Percentiles rank a stretch among this genome's conserved stretches.
Evolutionary conservation across 805 yeast species (phyloP).

Genomic region (Spathaspora arborariae): DNA sequence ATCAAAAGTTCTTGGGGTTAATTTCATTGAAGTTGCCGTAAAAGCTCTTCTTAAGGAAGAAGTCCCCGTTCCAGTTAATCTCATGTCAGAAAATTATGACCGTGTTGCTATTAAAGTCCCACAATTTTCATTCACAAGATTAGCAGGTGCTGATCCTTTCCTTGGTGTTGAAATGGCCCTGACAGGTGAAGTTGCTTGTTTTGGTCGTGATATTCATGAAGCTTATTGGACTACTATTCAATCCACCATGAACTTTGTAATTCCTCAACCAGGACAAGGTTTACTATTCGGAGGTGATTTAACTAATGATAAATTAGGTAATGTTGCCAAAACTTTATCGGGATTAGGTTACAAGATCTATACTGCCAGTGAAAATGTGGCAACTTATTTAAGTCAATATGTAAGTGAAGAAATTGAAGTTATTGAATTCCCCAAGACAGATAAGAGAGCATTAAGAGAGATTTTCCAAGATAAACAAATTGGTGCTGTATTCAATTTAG

Average conservation of each 20-base stretch:
- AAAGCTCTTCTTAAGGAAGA: slow-evolving; percentile 74
- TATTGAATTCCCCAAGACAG: slow-evolving; percentile 89
- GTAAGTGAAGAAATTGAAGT: slow-evolving; percentile 50
- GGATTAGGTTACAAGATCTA: slow-evolving; percentile 79
- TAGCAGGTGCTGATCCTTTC: slow-evolving; percentile 99
- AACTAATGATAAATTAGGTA: slow-evolving; percentile 62
- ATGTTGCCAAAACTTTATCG: slow-evolving; percentile 66
- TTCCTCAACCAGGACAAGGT: slow-evolving; percentile 89
- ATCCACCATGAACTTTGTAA: slow-evolving; percentile 93
- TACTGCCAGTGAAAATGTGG: slow-evolving; percentile 71
- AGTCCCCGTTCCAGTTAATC: slow-evolving; percentile 75
- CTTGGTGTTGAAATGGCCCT: slow-evolving; percentile 99
- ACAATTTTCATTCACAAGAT: slow-evolving; percentile 95
- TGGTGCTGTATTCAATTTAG: slow-evolving; percentile 87
- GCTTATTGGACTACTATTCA: slow-evolving; percentile 98
- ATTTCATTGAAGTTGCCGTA: slow-evolving; percentile 93
- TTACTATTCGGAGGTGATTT: slow-evolving; percentile 93
- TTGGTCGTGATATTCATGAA: slow-evolving; percentile 79
- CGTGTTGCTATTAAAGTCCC: slow-evolving; percentile 85
- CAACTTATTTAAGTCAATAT: slow-evolving; percentile 57
- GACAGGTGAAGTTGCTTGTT: slow-evolving; percentile 98
- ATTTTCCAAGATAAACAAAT: slow-evolving; percentile 85
- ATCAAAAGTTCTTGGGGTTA: slow-evolving; percentile 91
- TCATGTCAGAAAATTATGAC: slow-evolving; percentile 68
- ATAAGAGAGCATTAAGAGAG: slow-evolving; percentile 90